Evolutionary conservation across 2,329 filamentous ascomycete species (phyloP).

Genomic region (Aspergillus thermomutatus): DNA sequence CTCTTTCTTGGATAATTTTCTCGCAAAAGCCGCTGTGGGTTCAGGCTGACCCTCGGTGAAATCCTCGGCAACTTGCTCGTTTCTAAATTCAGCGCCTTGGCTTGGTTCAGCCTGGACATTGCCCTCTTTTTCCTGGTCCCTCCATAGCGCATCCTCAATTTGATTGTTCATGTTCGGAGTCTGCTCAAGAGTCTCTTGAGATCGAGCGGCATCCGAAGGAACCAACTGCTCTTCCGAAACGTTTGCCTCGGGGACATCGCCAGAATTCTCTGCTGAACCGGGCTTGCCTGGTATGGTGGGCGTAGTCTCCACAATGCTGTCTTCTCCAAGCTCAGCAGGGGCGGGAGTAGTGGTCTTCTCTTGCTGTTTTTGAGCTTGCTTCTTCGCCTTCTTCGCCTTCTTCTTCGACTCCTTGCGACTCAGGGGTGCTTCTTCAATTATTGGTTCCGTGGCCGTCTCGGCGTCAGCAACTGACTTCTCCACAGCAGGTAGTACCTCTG

Average conservation of each 20-base stretch:
- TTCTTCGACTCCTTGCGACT: constrained; percentile 19
- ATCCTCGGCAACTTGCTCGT: constrained; percentile 11
- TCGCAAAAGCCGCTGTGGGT: constrained; percentile 9
- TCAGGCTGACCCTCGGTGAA: constrained; percentile 6
- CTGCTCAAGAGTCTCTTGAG: neutral
- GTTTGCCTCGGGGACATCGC: neutral
- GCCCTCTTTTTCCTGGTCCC: neutral
- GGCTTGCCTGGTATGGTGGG: neutral
- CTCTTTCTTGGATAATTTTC: constrained; percentile 37
- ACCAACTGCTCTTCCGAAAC: neutral
- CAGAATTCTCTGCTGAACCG: neutral
- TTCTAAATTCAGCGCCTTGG: constrained; percentile 4
- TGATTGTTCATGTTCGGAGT: neutral
- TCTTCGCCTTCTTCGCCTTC: constrained; percentile 21
- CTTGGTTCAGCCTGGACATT: constrained; percentile 6
- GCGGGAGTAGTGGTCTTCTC: neutral
- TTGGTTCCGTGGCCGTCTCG: constrained; percentile 2
- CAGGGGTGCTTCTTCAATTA: neutral
- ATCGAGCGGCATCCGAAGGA: constrained; percentile 5
- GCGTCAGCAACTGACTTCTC: neutral
- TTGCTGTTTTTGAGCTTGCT: constrained; percentile 10
- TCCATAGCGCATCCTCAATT: neutral
- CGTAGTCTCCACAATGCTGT: neutral
- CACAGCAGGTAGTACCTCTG: neutral
- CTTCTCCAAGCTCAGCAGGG: neutral